These are phyloP conservation scores for Dovyalis caffra DNA, from an alignment of 345 rosid genomes.

Conservation along the genomic window DNA sequence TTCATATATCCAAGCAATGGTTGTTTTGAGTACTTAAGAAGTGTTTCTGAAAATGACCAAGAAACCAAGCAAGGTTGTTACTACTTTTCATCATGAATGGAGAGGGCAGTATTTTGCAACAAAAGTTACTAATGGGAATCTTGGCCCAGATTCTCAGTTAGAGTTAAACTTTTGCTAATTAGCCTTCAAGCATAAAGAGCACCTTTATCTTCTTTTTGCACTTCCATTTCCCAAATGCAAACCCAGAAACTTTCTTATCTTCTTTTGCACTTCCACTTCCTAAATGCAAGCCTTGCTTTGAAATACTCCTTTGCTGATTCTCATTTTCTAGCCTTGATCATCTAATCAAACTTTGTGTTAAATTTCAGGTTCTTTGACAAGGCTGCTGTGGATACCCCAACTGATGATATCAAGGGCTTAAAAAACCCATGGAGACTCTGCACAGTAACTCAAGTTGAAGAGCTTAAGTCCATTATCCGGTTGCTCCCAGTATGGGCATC, in stretches of 20 bases:
- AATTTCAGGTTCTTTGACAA: slow-evolving; percentile 75
- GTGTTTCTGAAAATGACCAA: not conserved
- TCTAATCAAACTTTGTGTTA: not conserved
- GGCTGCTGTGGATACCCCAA: slow-evolving; percentile 73
- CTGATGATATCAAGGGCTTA: slow-evolving; percentile 46
- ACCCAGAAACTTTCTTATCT: no score
- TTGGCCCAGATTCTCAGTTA: not conserved
- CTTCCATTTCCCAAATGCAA: not conserved
- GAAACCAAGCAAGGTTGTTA: not conserved
- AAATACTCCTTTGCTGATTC: not conserved
- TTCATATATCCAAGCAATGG: not conserved
- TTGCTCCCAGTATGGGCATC: slow-evolving; percentile 88
- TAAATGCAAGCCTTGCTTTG: not conserved
- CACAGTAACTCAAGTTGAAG: slow-evolving; percentile 91
- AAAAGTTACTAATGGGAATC: not conserved
- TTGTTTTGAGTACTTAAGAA: not conserved
- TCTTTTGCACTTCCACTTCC: no score
- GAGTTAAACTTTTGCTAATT: not conserved
- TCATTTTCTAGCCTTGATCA: not conserved
- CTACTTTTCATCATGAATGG: not conserved
- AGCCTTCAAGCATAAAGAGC: not conserved
- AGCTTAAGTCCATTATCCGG: slow-evolving; percentile 74
- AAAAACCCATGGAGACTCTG: slow-evolving; percentile 75
- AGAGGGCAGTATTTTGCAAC: not conserved
- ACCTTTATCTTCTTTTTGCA: not conserved